phyloP scores from a whole-genome alignment of 129 eudicot genomes.

The Pulicaria dysenterica region DNA sequence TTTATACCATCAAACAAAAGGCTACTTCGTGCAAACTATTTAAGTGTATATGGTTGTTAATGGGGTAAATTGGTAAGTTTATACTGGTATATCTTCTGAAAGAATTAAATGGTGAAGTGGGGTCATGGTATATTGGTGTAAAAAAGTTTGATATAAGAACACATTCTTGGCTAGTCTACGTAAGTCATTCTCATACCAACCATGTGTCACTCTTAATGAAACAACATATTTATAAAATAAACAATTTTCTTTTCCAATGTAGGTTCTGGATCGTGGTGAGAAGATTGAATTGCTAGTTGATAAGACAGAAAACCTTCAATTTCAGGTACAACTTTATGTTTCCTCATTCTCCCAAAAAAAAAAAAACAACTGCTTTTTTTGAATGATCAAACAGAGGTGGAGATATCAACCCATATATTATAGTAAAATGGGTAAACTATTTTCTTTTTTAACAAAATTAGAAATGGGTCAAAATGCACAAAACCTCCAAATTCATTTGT shows the following conservation, averaged over 20 bases:
- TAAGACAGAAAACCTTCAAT: constrained; percentile 97
- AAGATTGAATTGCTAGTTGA: constrained; percentile 93
- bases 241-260: constrained; percentile 8
- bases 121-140: not conserved
- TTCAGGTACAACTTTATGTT: constrained; percentile 56
- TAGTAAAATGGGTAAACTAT: no score
- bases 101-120: not conserved
- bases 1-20: no score
- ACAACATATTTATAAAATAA: not conserved
- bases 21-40: no score
- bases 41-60: no score
- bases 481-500: no score
- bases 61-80: no score
- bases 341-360: not conserved
- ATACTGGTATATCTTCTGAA: no score
- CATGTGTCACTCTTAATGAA: not conserved
- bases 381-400: not conserved
- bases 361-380: not conserved
- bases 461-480: no score
- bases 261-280: constrained; percentile 99
- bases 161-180: not conserved
- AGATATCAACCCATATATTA: no score
- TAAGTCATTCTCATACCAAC: not conserved
- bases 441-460: no score
- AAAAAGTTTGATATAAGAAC: not conserved